Conservation (phyloP, 768 basidiomycete species). For the Russula foetens region DNA sequence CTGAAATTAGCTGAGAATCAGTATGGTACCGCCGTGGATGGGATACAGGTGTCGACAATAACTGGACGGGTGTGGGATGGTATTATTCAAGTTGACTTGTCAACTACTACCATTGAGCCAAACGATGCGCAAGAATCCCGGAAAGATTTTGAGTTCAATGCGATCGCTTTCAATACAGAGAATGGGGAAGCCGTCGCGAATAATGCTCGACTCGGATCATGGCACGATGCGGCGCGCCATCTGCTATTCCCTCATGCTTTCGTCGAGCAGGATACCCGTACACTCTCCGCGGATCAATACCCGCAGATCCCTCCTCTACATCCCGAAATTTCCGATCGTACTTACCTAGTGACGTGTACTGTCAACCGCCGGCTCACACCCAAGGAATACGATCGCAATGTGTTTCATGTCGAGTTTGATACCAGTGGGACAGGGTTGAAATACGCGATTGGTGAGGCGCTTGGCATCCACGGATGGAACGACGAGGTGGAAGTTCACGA, state of each 20-base stretch:
- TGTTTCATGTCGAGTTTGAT: constrained; percentile 97
- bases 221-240: constrained; percentile 86
- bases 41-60: constrained; percentile 43
- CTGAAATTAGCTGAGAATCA: constrained; percentile 41
- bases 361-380: constrained; percentile 96
- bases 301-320: constrained; percentile 64
- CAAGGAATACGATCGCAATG: constrained; percentile 92
- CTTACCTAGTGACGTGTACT: constrained; percentile 86
- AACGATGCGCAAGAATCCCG: constrained; percentile 28
- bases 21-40: constrained; percentile 40
- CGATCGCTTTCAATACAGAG: constrained; percentile 59
- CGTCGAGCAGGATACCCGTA: constrained; percentile 36
- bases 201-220: constrained; percentile 53
- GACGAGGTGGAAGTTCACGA: constrained; percentile 79
- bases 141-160: constrained; percentile 63
- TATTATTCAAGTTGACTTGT: constrained; percentile 43
- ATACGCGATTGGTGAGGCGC: constrained; percentile 94
- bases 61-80: constrained; percentile 57
- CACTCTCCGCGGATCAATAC: constrained; percentile 34
- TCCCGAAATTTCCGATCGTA: constrained; percentile 83
- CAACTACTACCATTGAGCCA: constrained; percentile 22
- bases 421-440: constrained; percentile 86
- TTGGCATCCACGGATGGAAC: constrained; percentile 98
- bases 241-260: constrained; percentile 83
- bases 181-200: constrained; percentile 50